A percentile compares a stretch with the other conserved stretches of the same genome.
phyloP scores from a whole-genome alignment of 805 yeast species.

The Ascoidea rubescens region DNA sequence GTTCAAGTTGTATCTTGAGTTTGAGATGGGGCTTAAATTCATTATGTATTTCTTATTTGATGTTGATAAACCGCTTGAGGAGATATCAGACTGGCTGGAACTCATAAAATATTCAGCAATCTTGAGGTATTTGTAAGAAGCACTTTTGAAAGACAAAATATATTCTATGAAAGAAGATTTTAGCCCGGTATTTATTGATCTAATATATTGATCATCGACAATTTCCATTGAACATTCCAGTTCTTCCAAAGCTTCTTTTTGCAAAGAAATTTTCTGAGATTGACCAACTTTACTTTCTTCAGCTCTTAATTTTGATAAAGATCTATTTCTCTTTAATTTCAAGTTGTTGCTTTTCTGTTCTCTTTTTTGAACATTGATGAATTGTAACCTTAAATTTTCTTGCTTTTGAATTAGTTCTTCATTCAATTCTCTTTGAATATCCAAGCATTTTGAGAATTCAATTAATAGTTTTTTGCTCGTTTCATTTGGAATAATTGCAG shows the following conservation, averaged over 20 bases:
- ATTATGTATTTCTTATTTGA: background rate
- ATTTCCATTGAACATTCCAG: conserved; percentile 34
- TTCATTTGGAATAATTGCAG: conserved; percentile 22
- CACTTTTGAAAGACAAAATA: conserved; percentile 13
- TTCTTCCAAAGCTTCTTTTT: conserved; percentile 39
- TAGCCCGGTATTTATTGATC: conserved; percentile 31
- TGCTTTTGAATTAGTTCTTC: conserved; percentile 27
- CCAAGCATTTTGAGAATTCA: conserved; percentile 25
- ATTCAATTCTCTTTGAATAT: conserved; percentile 22
- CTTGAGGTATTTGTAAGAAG: conserved; percentile 11
- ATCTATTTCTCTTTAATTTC: conserved; percentile 21
- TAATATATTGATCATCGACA: conserved; percentile 34
- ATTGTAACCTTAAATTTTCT: conserved; percentile 27
- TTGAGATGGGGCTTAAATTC: background rate
- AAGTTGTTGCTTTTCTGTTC: conserved; percentile 33
- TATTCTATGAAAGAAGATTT: conserved; percentile 32
- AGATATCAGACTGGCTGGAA: background rate
- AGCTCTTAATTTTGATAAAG: conserved; percentile 24
- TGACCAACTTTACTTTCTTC: conserved; percentile 33
- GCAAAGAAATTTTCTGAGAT: conserved; percentile 26
- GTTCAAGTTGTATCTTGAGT: background rate
- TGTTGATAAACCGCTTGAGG: background rate
- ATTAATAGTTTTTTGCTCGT: conserved; percentile 25
- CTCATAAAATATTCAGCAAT: conserved; percentile 11
- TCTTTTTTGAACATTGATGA: conserved; percentile 32